phyloP scores from a whole-genome alignment of 2,329 filamentous ascomycete genomes.

The Hypomyces rosellus region DNA sequence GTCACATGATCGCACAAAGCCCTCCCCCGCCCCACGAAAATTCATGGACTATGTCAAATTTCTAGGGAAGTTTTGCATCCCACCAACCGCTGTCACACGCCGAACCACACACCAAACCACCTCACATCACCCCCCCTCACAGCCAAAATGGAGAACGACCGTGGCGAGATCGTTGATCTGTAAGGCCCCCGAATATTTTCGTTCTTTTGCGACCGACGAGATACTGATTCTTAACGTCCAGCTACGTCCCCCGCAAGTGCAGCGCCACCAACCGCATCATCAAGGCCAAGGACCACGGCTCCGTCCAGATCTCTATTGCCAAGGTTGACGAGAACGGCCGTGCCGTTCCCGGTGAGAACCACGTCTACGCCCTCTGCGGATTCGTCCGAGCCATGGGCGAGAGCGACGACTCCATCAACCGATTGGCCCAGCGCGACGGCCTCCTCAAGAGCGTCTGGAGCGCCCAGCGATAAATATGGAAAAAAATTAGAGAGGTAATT shows the following conservation, averaged over 20 bases:
- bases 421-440: conserved; percentile 90
- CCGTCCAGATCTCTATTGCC: conserved; percentile 92
- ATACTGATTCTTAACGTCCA: conserved; percentile 29
- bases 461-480: conserved; percentile 52
- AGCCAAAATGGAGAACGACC: conserved; percentile 98
- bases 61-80: conserved; percentile 22
- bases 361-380: conserved; percentile 93
- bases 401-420: conserved; percentile 94
- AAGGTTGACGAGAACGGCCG: conserved; percentile 99
- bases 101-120: conserved; percentile 24
- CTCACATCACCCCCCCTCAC: conserved; percentile 24
- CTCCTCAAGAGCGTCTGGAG: conserved; percentile 97
- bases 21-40: conserved; percentile 33
- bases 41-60: conserved; percentile 29
- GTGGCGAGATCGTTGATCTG: conserved; percentile 99
- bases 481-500: conserved; percentile 15
- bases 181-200: conserved; percentile 43
- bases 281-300: conserved; percentile 99
- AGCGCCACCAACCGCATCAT: conserved; percentile 99
- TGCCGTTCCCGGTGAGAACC: conserved; percentile 88
- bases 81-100: conserved; percentile 25
- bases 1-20: conserved; percentile 31
- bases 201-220: conserved; percentile 7
- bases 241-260: conserved; percentile 99
- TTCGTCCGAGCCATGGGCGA: conserved; percentile 98